A percentile compares a stretch with the other conserved stretches of the same genome.
phyloP scores from a whole-genome alignment of 345 rosid species.

The Garcia nutans region DNA sequence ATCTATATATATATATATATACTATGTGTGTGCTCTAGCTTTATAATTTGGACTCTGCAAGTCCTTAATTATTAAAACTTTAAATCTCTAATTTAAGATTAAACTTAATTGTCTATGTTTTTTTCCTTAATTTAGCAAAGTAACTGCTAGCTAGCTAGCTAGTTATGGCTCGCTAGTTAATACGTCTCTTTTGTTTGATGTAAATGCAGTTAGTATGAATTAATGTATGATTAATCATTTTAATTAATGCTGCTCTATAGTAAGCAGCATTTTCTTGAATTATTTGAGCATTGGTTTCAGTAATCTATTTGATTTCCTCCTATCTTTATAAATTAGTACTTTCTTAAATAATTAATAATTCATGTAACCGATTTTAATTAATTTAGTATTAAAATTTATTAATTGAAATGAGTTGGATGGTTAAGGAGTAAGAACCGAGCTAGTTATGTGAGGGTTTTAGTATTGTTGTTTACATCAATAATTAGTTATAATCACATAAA shows the following conservation, averaged over 20 bases:
- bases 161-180: background rate
- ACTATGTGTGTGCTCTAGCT: background rate
- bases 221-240: constrained; percentile 4
- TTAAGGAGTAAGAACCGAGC: no score
- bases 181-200: background rate
- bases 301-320: background rate
- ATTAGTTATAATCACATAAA: no score
- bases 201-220: constrained; percentile 4
- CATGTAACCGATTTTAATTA: no score
- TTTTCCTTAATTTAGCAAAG: constrained; percentile 5
- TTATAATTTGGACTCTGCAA: background rate
- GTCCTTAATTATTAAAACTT: background rate
- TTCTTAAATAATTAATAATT: no score
- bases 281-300: no score
- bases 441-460: no score
- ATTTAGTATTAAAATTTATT: no score
- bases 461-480: no score
- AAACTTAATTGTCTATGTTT: constrained; percentile 9
- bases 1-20: no score
- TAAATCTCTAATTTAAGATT: background rate
- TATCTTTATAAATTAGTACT: no score
- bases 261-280: background rate
- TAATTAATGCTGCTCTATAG: background rate
- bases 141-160: background rate
- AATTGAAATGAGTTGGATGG: no score